Conservation (phyloP, 2,329 filamentous ascomycete species). For the Cyanodermella asteris region DNA sequence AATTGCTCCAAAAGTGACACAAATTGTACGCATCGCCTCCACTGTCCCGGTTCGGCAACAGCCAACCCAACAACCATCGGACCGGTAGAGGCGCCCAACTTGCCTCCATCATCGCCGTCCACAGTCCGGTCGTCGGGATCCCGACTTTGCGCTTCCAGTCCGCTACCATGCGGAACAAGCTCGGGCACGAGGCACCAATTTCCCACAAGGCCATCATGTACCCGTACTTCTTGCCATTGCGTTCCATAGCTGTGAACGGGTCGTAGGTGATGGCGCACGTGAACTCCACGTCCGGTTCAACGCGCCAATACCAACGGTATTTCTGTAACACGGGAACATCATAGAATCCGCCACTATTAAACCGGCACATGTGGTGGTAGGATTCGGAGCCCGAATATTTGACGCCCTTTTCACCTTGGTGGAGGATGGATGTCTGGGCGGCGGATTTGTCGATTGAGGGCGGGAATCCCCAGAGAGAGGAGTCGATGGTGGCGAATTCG, state of each 20-base stretch:
- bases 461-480: background rate
- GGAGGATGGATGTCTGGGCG: constrained; percentile 12
- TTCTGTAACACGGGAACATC: constrained; percentile 17
- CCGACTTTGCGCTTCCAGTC: constrained; percentile 18
- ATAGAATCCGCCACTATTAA: constrained; percentile 20
- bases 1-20: background rate
- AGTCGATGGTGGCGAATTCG: background rate
- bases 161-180: constrained; percentile 11
- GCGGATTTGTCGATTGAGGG: constrained; percentile 8
- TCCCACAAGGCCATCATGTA: constrained; percentile 31
- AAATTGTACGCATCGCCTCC: constrained; percentile 7
- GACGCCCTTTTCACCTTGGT: constrained; percentile 13
- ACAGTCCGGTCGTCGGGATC: too few relatives aligned
- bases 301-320: constrained; percentile 39
- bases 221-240: constrained; percentile 18
- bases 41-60: constrained; percentile 17
- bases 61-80: constrained; percentile 17
- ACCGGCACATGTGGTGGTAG: constrained; percentile 20
- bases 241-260: constrained; percentile 15
- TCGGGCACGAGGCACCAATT: constrained; percentile 21
- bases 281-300: constrained; percentile 38
- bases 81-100: background rate
- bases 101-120: constrained; percentile 20
- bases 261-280: constrained; percentile 25
- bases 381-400: constrained; percentile 13